These are phyloP conservation scores for Batrachochytrium dendrobatidis DNA, from an alignment of 371 early-diverging fungal genomes.

Conservation along the genomic window DNA sequence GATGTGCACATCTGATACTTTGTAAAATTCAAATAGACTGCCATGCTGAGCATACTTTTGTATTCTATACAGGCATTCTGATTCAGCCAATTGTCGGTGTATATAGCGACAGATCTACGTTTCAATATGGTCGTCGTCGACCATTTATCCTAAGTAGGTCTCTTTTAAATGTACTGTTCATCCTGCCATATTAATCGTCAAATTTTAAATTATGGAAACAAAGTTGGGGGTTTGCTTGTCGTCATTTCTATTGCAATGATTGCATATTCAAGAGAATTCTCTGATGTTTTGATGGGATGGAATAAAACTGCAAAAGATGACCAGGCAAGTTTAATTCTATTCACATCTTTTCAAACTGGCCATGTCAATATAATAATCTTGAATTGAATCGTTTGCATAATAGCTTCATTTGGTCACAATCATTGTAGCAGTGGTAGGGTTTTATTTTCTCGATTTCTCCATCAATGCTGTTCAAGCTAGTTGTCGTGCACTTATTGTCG, in stretches of 20 bases:
- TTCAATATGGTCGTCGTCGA: constrained; percentile 26
- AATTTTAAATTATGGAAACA: constrained; percentile 33
- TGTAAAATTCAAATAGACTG: background rate
- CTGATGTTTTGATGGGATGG: constrained; percentile 12
- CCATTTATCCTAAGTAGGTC: constrained; percentile 31
- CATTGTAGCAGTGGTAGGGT: constrained; percentile 63
- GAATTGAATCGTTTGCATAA: no score
- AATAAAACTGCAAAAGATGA: background rate
- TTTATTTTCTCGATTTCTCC: constrained; percentile 85
- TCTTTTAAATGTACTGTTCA: no score
- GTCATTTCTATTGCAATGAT: constrained; percentile 58
- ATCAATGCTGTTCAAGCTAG: constrained; percentile 79
- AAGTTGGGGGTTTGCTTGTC: constrained; percentile 59
- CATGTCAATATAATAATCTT: no score
- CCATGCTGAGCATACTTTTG: background rate
- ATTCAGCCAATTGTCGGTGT: constrained; percentile 40
- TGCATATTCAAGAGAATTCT: constrained; percentile 76
- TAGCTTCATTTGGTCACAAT: constrained; percentile 8
- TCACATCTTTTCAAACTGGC: no score
- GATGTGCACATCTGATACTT: background rate
- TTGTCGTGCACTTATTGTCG: constrained; percentile 83
- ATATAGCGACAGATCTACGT: constrained; percentile 27
- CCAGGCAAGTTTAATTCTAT: no score
- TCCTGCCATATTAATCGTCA: constrained; percentile 24
- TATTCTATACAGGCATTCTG: constrained; percentile 16